Base-by-base conservation (phyloP, 192 early-diverging fungal species). In the Backusella mclennaniae region DNA sequence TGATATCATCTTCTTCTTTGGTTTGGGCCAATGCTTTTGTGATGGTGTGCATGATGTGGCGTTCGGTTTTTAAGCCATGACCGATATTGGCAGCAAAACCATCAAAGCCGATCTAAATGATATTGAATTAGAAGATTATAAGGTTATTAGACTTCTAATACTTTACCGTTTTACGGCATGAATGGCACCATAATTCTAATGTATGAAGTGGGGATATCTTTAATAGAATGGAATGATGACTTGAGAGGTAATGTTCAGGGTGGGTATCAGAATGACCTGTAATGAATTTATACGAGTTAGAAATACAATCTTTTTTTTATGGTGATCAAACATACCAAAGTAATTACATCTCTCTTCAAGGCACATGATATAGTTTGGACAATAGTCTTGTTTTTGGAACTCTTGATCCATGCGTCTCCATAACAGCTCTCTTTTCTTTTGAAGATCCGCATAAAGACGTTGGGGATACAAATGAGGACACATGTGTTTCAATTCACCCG, bases 181-280 rank as follows among this genome's bases (percentile, higher is more conserved):
- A 63, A 29, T 63, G 56, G 4, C 56, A 63, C 56, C 56, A 63
- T 14, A 63, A 29, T 63, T 63, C 56, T 63, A 63, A 63, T 63
- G 56, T 63, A 63, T 63, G 56, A 0, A 63, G 23, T 63, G 56
- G 56, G 21, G 56, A 63, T 63, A 63, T 63, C 56, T 29, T 63
- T 63, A 63, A 63, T 12, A 63, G 11, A 12, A 63, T 23, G 21
- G 56, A 12, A 29, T 63, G 56, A 4, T 63, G 56, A 14, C 23
- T 63, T 63, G 23, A 63, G 11, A 29, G 56, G 9, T 63, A 29
- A 29, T 63, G 56, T 9, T 63, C 56, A 63, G 56, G 56, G 12
- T 63, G 56, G 56, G 56, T 63, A 63, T 63, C 56, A 63, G 56
- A 63, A 63, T 63, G 23, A 63, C 26, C 56, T 63, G 29, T 0